Evolutionary conservation across 2,329 filamentous ascomycete species (phyloP), one percentile per base, ranked within the genome.

Genomic region (Pyricularia grisea): DNA sequence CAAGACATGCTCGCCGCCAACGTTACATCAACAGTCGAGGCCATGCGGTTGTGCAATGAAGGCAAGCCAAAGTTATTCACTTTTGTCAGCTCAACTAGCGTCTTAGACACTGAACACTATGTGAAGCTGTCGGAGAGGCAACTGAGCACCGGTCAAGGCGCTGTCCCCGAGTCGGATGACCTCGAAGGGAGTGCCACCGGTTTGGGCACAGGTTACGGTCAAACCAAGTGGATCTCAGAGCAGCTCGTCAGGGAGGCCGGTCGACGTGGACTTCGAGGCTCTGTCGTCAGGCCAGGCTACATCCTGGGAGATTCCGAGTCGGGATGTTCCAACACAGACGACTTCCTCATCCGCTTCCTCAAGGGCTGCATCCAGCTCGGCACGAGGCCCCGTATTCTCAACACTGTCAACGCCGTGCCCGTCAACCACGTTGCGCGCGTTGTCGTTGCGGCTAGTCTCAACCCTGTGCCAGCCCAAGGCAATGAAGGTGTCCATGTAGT

Each of bases 341-440:
- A 97, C 79, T 98, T 97, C 82, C 81, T 98, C 7, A 86, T 97
- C 72, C 88, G 94, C 58, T 87, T 97, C 80, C 81, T 90, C 69
- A 97, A 97, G 81, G 94, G 93, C 69, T 97, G 93, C 74, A 82
- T 97, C 67, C 94, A 98, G 78, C 83, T 97, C 2, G 81, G 81
- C 2, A 83, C 84, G 2, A 85, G 92, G 0, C 94, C 94, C 0
- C 85, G 87, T 73, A 96, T 97, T 73, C 79, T 84, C 77, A 98
- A 97, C 81, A 92, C 92, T 0, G 88, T 97, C 78, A 98, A 97
- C 81, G 88, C 90, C 78, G 91, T 97, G 0, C 94, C 94, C 0
- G 93, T 97, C 30, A 88, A 88, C 71, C 92, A 97, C 73, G 93
- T 97, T 50, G 87, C 90, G 1, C 85, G 87, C n/a, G 87, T 97